A percentile compares a stretch with the other conserved stretches of the same genome.
Conservation (phyloP, 2,329 filamentous ascomycete genomes). For the Coniochaeta ligniaria region DNA sequence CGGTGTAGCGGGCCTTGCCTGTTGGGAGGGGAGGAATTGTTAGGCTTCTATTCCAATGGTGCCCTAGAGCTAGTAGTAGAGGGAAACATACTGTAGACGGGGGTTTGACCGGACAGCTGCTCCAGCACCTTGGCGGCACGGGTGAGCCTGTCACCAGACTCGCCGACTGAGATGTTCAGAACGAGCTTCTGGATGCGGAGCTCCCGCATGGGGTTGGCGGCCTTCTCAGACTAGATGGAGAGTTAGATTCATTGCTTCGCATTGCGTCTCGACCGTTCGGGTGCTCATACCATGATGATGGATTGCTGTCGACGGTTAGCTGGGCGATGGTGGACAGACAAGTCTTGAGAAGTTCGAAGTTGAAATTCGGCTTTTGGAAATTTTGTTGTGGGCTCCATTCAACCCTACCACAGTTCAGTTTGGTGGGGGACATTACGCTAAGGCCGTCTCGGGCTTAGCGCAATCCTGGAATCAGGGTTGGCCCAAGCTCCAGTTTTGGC, state of each 20-base stretch:
- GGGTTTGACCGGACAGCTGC: slow-evolving; percentile 98
- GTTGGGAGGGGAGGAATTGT: slow-evolving; percentile 7
- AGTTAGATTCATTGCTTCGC: slow-evolving; percentile 8
- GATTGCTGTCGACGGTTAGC: slow-evolving; percentile 12
- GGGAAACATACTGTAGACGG: slow-evolving; percentile 82
- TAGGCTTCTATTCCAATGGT: background rate
- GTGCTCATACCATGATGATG: slow-evolving; percentile 31
- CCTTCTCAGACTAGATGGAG: slow-evolving; percentile 57
- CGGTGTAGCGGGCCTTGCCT: slow-evolving; percentile 99
- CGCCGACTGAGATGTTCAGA: slow-evolving; percentile 98
- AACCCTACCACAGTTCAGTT: slow-evolving; percentile 5
- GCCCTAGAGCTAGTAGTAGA: background rate
- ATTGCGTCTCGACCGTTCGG: background rate
- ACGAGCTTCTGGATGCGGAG: slow-evolving; percentile 99
- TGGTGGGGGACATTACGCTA: slow-evolving; percentile 15
- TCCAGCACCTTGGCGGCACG: slow-evolving; percentile 99
- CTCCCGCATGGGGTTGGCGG: slow-evolving; percentile 98
- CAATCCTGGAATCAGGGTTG: background rate
- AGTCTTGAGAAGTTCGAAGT: slow-evolving; percentile 7
- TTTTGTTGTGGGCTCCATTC: slow-evolving; percentile 9
- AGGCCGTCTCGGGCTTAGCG: background rate
- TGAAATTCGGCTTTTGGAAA: slow-evolving; percentile 8
- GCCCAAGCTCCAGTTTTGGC: slow-evolving; percentile 6
- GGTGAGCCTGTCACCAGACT: slow-evolving; percentile 99
- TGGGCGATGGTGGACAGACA: slow-evolving; percentile 7